phyloP scores from a whole-genome alignment of 805 yeast species.

The Starmera amethionina region DNA sequence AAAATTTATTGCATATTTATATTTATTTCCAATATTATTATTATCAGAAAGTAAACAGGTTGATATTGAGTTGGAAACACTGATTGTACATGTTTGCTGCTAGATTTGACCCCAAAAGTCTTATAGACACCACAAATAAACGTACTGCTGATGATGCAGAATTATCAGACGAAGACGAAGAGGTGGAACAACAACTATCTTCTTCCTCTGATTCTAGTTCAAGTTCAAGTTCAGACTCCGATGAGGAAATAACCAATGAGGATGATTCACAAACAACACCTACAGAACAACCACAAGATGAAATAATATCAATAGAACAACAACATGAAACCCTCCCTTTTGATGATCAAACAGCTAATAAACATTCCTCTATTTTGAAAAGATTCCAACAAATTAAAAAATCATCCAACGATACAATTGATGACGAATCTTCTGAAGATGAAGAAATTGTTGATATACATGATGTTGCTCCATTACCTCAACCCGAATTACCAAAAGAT shows the following conservation, averaged over 20 bases:
- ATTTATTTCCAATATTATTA: too few species aligned
- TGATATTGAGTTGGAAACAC: too few species aligned
- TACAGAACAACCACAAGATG: slow-evolving; percentile 5
- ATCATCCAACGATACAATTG: slow-evolving; percentile 2
- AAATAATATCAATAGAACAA: slow-evolving; percentile 11
- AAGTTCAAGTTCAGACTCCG: slow-evolving; percentile 3
- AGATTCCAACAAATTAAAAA: background rate
- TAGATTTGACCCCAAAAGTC: slow-evolving; percentile 45
- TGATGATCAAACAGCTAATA: slow-evolving; percentile 9
- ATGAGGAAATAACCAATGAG: slow-evolving; percentile 1
- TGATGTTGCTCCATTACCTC: slow-evolving; percentile 71
- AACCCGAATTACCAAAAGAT: slow-evolving; percentile 61
- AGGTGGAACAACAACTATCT: slow-evolving; percentile 8
- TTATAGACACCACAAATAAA: slow-evolving; percentile 7
- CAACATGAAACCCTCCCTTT: slow-evolving; percentile 10
- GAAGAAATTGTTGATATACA: slow-evolving; percentile 22
- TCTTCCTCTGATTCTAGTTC: too few species aligned
- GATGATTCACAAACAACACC: slow-evolving; percentile 3
- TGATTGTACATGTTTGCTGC: slow-evolving; percentile 47
- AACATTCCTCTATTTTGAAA: background rate
- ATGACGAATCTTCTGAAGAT: slow-evolving; percentile 11
- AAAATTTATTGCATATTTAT: too few species aligned
- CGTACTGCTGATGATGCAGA: slow-evolving; percentile 17
- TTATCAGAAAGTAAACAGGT: too few species aligned
- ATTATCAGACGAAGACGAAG: slow-evolving; percentile 3